Conservation (phyloP, 2,329 filamentous ascomycete genomes). For the Aspergillus fumigatus region DNA sequence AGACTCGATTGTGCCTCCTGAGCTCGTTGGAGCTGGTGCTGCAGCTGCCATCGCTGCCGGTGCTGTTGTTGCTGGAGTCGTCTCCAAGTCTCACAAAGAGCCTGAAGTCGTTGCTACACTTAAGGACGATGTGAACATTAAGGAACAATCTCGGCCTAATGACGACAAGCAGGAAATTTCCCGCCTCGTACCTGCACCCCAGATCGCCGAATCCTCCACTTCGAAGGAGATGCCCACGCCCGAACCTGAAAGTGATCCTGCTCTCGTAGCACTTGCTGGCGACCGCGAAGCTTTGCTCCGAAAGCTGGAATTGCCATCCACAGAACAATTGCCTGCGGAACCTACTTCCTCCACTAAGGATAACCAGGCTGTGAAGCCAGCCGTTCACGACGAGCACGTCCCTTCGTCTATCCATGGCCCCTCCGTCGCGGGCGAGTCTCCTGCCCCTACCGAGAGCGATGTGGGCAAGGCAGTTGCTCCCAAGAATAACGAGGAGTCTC, state of each 20-base stretch:
- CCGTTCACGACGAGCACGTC: constrained; percentile 7
- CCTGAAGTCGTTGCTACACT: constrained; percentile 8
- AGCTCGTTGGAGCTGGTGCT: constrained; percentile 24
- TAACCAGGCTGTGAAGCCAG: constrained; percentile 76
- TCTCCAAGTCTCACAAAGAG: constrained; percentile 17
- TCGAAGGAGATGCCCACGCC: constrained; percentile 21
- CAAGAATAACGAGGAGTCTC: constrained; percentile 26
- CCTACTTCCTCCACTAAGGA: constrained; percentile 61
- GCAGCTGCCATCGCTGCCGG: constrained; percentile 14
- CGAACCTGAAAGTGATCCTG: constrained; percentile 29
- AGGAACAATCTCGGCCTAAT: constrained; percentile 8
- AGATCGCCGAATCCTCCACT: constrained; percentile 14
- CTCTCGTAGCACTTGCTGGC: constrained; percentile 27
- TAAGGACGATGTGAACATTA: constrained; percentile 5
- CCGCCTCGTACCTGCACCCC: constrained; percentile 7
- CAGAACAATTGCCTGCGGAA: constrained; percentile 37
- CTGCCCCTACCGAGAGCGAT: constrained; percentile 9
- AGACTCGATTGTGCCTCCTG: constrained; percentile 18
- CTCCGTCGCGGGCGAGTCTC: constrained; percentile 1
- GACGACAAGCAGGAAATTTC: constrained; percentile 11
- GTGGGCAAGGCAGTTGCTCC: constrained; percentile 9
- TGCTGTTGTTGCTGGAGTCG: constrained; percentile 22
- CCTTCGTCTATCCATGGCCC: constrained; percentile 5
- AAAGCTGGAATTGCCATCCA: constrained; percentile 28
- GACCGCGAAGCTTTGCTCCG: constrained; percentile 31